Conservation (phyloP, 2,329 filamentous ascomycete species). For the Talaromyces funiculosus region DNA sequence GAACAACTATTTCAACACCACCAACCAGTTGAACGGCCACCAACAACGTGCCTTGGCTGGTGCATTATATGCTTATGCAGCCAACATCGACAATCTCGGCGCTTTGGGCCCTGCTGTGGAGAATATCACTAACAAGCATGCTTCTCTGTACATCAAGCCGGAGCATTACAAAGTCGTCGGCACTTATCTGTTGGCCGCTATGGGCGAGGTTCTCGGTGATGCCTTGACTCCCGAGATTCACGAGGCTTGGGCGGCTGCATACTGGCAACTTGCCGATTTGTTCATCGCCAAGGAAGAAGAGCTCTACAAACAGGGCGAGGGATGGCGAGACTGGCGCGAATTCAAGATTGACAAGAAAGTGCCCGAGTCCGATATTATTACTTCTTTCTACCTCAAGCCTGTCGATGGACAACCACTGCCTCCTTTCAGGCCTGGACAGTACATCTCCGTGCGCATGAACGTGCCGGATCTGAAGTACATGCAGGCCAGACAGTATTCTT, state of each 20-base stretch:
- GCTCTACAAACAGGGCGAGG: conserved; percentile 56
- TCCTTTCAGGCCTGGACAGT: conserved; percentile 63
- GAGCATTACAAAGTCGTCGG: conserved; percentile 67
- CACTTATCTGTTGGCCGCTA: conserved; percentile 59
- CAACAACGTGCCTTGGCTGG: conserved; percentile 64
- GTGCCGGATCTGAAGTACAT: conserved; percentile 55
- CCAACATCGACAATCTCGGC: conserved; percentile 62
- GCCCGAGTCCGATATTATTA: conserved; percentile 62
- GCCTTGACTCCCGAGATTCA: conserved; percentile 59
- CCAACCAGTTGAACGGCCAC: conserved; percentile 60
- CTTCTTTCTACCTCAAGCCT: conserved; percentile 64
- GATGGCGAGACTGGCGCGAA: conserved; percentile 62
- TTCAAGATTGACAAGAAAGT: conserved; percentile 63
- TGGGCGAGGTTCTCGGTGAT: conserved; percentile 60
- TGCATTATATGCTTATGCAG: conserved; percentile 63
- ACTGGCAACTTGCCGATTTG: conserved; percentile 66
- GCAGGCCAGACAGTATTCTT: conserved; percentile 67
- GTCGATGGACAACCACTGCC: conserved; percentile 58
- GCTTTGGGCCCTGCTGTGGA: conserved; percentile 53
- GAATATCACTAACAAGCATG: conserved; percentile 69
- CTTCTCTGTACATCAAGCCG: conserved; percentile 58
- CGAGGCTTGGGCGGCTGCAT: conserved; percentile 63
- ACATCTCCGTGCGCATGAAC: conserved; percentile 58
- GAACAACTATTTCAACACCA: conserved; percentile 64
- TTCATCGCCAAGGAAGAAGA: conserved; percentile 62